phyloP scores from a whole-genome alignment of 192 early-diverging fungal species.

The Paraglomus occultum region DNA sequence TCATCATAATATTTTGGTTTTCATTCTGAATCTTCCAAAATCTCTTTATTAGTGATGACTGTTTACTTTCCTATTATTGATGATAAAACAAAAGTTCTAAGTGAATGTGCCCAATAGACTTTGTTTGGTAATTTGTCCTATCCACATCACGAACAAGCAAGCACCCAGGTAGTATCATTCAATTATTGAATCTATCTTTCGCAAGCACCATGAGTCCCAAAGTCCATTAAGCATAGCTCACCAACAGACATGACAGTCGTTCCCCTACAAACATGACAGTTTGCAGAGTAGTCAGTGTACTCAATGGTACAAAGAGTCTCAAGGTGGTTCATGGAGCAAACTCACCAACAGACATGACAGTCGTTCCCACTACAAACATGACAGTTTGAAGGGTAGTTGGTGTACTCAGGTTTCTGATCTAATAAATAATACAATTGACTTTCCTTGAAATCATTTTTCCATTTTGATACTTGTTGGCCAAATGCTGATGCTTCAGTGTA shows the following conservation, averaged over 20 bases:
- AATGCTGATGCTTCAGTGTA: slow-evolving; percentile 25
- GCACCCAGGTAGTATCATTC: slow-evolving; percentile 21
- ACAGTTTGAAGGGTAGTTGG: slow-evolving; percentile 26
- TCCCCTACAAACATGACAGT: not conserved
- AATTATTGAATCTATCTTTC: slow-evolving; percentile 12
- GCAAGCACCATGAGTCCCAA: slow-evolving; percentile 23
- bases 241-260: slow-evolving; percentile 17
- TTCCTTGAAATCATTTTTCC: slow-evolving; percentile 30
- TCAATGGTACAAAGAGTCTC: slow-evolving; percentile 8
- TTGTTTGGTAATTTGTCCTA: slow-evolving; percentile 18
- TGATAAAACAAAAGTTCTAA: slow-evolving; percentile 21
- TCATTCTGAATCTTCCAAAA: slow-evolving; percentile 24
- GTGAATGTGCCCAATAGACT: slow-evolving; percentile 10
- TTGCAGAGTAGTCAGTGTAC: slow-evolving; percentile 12
- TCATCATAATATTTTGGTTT: slow-evolving; percentile 27
- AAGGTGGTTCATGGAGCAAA: slow-evolving; percentile 5
- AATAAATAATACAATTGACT: slow-evolving; percentile 22
- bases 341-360: slow-evolving; percentile 17
- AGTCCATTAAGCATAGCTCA: slow-evolving; percentile 20
- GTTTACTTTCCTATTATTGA: slow-evolving; percentile 16
- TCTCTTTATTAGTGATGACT: not conserved
- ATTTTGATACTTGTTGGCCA: slow-evolving; percentile 25
- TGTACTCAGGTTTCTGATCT: too few relatives aligned
- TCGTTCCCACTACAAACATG: slow-evolving; percentile 16
- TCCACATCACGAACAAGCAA: slow-evolving; percentile 27